These are phyloP conservation scores for Corymbia citriodora DNA, from an alignment of 441 rosid genomes.

Conservation along the genomic window DNA sequence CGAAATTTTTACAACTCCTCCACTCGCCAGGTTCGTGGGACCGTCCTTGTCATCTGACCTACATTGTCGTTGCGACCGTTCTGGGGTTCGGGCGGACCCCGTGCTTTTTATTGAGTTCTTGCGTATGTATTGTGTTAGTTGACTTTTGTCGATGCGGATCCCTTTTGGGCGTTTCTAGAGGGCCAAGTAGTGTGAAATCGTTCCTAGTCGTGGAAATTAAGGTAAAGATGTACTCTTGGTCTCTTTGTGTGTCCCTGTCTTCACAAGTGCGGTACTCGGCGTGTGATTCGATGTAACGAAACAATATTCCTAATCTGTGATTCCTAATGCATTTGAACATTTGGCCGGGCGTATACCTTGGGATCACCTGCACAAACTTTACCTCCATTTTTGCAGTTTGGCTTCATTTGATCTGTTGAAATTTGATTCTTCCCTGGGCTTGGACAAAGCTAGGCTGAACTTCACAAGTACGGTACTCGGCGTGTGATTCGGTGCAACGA, in stretches of 20 bases:
- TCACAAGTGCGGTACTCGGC: too few relatives aligned
- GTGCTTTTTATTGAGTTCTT: background rate
- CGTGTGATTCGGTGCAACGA: too few relatives aligned
- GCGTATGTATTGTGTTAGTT: background rate
- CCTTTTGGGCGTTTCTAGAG: background rate
- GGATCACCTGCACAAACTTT: too few relatives aligned
- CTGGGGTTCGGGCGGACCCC: background rate
- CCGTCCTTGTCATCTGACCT: background rate
- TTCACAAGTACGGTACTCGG: too few relatives aligned
- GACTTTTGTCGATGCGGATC: background rate
- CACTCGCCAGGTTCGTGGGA: constrained; percentile 44
- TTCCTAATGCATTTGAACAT: background rate
- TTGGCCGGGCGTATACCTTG: too few relatives aligned
- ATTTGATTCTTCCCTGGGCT: too few relatives aligned
- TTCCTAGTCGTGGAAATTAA: background rate
- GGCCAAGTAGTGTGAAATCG: background rate
- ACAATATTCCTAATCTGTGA: background rate
- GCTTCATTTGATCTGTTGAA: too few relatives aligned
- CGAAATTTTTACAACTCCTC: constrained; percentile 29
- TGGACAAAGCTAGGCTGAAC: too few relatives aligned
- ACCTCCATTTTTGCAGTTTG: too few relatives aligned
- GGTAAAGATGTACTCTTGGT: too few relatives aligned
- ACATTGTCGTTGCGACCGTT: background rate
- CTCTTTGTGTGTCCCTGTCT: too few relatives aligned
- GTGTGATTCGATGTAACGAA: too few relatives aligned